phyloP scores from a whole-genome alignment of 192 early-diverging fungal species.

The Mortierella alpina region DNA sequence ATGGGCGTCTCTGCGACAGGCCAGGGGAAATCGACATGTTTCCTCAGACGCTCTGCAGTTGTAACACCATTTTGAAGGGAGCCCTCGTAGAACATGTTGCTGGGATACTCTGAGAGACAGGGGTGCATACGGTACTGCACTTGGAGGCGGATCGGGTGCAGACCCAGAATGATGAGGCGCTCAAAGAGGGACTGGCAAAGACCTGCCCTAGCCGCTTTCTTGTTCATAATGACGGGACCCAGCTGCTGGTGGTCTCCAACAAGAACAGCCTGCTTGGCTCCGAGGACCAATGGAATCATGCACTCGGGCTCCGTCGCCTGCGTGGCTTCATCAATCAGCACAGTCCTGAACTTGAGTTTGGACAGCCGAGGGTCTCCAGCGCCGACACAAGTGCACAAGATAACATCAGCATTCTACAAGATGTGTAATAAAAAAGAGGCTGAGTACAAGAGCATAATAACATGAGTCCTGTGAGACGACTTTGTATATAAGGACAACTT shows the following conservation, averaged over 20 bases:
- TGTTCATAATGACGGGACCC: conserved; percentile 98
- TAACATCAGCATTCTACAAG: conserved; percentile 89
- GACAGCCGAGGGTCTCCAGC: conserved; percentile 94
- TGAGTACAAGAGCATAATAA: background rate
- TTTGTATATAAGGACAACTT: background rate
- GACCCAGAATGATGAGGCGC: conserved; percentile 90
- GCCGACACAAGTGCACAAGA: conserved; percentile 97
- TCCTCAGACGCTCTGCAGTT: conserved; percentile 86
- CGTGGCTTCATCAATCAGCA: conserved; percentile 97
- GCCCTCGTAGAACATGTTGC: conserved; percentile 99
- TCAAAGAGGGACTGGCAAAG: conserved; percentile 97
- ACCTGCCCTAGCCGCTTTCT: conserved; percentile 94
- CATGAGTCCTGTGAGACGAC: background rate
- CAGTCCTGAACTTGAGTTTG: conserved; percentile 91
- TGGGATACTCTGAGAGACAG: conserved; percentile 97
- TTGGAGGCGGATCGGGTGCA: conserved; percentile 93
- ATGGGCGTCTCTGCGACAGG: conserved; percentile 92
- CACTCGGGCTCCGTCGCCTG: conserved; percentile 98
- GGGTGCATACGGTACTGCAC: conserved; percentile 99
- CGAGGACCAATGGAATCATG: conserved; percentile 97
- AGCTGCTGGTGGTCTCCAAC: conserved; percentile 99
- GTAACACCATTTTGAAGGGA: conserved; percentile 98
- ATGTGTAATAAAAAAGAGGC: background rate
- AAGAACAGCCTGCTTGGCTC: conserved; percentile 94
- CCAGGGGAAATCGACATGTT: conserved; percentile 96